Conservation (phyloP, 441 rosid genomes). For the Aquilaria agallochum region DNA sequence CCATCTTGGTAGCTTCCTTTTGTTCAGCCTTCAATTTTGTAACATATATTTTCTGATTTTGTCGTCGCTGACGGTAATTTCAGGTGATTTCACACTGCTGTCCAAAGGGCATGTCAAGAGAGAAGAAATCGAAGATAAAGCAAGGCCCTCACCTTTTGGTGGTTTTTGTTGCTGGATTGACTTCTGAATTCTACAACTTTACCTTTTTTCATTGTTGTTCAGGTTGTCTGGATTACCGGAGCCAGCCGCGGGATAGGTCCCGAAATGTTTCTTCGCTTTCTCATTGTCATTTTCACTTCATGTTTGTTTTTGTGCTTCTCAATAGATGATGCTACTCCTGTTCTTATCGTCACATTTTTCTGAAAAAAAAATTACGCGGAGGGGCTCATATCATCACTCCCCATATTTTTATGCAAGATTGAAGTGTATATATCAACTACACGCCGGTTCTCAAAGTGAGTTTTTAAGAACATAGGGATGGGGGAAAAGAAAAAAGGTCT, state of each 20-base stretch:
- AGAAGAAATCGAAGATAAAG: constrained; percentile 81
- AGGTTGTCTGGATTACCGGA: constrained; percentile 96
- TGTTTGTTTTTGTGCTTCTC: no score
- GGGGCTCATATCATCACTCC: no score
- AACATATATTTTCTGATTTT: constrained; percentile 2
- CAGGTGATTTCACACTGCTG: constrained; percentile 71
- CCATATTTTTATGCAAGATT: no score
- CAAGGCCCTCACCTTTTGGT: constrained; percentile 9
- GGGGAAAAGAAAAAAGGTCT: no score
- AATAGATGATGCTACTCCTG: no score
- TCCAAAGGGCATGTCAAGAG: constrained; percentile 66
- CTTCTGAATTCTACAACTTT: not conserved
- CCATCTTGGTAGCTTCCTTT: not conserved
- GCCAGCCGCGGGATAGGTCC: constrained; percentile 95
- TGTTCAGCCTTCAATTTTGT: not conserved
- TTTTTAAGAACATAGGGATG: no score
- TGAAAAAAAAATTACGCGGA: no score
- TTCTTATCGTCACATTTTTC: no score
- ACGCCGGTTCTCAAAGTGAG: no score
- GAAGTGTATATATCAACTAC: no score
- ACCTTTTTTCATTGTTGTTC: constrained; percentile 5
- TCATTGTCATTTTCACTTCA: not conserved
- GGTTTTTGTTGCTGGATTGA: not conserved
- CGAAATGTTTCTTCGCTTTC: not conserved
- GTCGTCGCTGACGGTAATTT: constrained; percentile 2